These are phyloP conservation scores for Eutypa lata DNA, from an alignment of 2,329 filamentous ascomycete genomes.

Conservation along the genomic window DNA sequence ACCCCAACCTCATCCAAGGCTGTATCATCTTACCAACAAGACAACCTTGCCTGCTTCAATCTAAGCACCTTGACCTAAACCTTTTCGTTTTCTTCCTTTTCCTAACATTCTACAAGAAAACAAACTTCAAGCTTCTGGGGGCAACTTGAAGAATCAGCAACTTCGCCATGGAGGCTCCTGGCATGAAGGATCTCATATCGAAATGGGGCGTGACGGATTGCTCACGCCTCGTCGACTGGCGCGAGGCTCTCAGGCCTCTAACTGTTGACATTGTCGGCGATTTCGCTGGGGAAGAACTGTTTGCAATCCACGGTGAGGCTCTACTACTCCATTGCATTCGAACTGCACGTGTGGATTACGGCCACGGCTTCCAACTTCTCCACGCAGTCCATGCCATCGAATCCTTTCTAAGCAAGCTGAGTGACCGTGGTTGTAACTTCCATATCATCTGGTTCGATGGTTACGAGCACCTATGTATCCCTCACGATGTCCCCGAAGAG, in stretches of 20 bases:
- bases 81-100: too few species aligned
- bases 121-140: too few species aligned
- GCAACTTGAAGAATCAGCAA: too few species aligned
- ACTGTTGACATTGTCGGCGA: slow-evolving; percentile 69
- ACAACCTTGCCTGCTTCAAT: too few species aligned
- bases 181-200: background rate
- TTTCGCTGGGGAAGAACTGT: slow-evolving; percentile 71
- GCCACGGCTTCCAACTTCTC: slow-evolving; percentile 64
- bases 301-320: slow-evolving; percentile 71
- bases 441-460: slow-evolving; percentile 66
- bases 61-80: too few species aligned
- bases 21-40: too few species aligned
- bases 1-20: too few species aligned
- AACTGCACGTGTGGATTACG: slow-evolving; percentile 62
- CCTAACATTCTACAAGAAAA: too few species aligned
- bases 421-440: slow-evolving; percentile 65
- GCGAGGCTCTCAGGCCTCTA: slow-evolving; percentile 18
- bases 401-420: slow-evolving; percentile 58
- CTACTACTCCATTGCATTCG: slow-evolving; percentile 62
- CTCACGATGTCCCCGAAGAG: slow-evolving; percentile 31
- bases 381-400: slow-evolving; percentile 70
- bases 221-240: slow-evolving; percentile 9
- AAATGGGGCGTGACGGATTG: background rate
- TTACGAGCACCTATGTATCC: slow-evolving; percentile 54
- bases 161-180: background rate